Base-by-base conservation (phyloP, 139 green algal species). In the Limnomonas spitsbergensis region DNA sequence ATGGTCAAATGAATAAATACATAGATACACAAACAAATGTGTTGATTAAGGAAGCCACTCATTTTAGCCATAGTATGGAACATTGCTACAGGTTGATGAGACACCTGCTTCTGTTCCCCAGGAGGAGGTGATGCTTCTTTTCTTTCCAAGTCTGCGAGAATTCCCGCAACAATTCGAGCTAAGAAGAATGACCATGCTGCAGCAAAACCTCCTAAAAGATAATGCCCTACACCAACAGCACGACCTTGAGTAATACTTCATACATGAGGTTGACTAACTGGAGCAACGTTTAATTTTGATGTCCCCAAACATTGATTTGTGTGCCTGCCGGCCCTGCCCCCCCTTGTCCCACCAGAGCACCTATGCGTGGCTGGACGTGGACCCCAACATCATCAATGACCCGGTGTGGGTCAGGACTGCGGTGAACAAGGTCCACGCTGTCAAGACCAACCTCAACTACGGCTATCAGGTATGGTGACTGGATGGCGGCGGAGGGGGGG, bases 391-490 rank as follows among this genome's bases (percentile, higher is more conserved):
- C 20, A 36, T 81, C 4, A 56, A 73, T 4, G 78, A 82, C 38
- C 27, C 52, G 9, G 75, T 72, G 2, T 84, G 80, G 80, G 38
- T 47, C 4, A 1, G 36, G 39, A 38, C 53, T 3, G 80, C 66
- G 0, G 53, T 75, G 38, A 81, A 81, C 53, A 61, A 78, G 32
- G 40, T 81, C 39, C 9, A 1, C 1, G 53, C 67, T 3, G 38
- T 85, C 53, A 85, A 85, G 80, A 29, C 38, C 69, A 85, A 85
- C 75, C 2, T 78, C 20, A 38, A 75, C 0, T 56, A 40, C 75
- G 80, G 79, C 38, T 83, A 78, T 38, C 38, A 75, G 75, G 37
- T 79, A 52, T 38, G 56, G 29, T 70, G 56, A 70, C 9, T 54
- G 42, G 7, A 54, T n/a, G n/a, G n/a, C n/a, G n/a, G n/a, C n/a